These are phyloP conservation scores for Eimeria necatrix DNA, from an alignment of 169 alveolate species.

Conservation along the genomic window DNA sequence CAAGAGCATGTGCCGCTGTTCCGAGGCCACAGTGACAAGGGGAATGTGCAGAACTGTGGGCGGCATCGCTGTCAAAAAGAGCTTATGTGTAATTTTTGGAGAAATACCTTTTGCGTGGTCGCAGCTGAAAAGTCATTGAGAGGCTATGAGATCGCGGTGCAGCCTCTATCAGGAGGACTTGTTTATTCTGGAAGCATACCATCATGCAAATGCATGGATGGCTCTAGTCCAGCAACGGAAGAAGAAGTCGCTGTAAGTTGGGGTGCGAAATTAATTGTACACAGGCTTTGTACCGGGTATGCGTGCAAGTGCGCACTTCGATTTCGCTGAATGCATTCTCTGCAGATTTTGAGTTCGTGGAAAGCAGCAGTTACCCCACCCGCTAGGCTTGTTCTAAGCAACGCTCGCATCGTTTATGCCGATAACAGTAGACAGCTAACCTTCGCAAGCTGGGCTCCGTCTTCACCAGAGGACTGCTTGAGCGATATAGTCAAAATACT, in stretches of 20 bases:
- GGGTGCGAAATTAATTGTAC: neutral
- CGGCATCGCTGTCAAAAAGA: too few species aligned
- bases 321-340: neutral
- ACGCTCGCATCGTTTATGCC: constrained; percentile 39
- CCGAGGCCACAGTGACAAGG: too few species aligned
- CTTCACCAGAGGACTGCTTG: constrained; percentile 34
- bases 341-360: constrained; percentile 29
- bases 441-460: constrained; percentile 56
- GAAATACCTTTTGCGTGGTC: neutral
- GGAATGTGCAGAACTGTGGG: too few species aligned
- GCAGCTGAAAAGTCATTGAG: constrained; percentile 14
- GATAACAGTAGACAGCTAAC: constrained; percentile 27
- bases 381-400: constrained; percentile 6
- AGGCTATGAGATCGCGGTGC: constrained; percentile 32
- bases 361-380: constrained; percentile 38
- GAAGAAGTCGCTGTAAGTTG: constrained; percentile 59
- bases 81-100: too few species aligned
- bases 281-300: too few species aligned
- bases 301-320: neutral
- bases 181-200: constrained; percentile 55
- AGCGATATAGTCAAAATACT: neutral
- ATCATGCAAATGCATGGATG: constrained; percentile 48
- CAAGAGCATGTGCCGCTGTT: too few species aligned
- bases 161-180: constrained; percentile 15
- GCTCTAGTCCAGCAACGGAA: constrained; percentile 61